phyloP scores from a whole-genome alignment of 2,329 filamentous ascomycete species.

The Aspergillus phoenicis region DNA sequence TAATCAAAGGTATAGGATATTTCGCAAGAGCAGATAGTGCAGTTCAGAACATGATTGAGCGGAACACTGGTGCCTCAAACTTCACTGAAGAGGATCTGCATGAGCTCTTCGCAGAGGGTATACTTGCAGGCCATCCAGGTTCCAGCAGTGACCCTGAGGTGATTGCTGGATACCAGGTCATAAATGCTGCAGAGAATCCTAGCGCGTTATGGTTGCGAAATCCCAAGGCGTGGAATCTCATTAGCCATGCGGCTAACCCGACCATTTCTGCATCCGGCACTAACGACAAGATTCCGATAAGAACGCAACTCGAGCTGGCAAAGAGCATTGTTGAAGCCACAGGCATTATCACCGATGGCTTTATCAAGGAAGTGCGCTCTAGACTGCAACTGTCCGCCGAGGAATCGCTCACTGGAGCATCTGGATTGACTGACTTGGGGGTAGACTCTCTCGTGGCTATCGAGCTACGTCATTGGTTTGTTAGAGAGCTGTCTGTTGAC shows the following conservation, averaged over 20 bases:
- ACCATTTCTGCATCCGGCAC: neutral
- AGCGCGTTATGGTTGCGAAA: slow-evolving; percentile 3
- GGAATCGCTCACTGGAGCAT: neutral
- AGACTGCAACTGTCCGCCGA: neutral
- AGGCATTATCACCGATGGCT: neutral
- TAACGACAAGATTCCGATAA: neutral
- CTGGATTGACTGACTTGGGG: slow-evolving; percentile 1
- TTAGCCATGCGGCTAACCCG: neutral
- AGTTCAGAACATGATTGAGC: neutral
- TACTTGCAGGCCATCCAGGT: slow-evolving; percentile 27
- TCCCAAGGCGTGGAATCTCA: slow-evolving; percentile 4
- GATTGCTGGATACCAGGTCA: slow-evolving; percentile 6
- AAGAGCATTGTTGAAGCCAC: neutral
- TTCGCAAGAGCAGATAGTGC: neutral
- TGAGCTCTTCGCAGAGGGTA: slow-evolving; percentile 35
- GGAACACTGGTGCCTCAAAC: neutral
- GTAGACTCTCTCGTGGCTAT: slow-evolving; percentile 9
- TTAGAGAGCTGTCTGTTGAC: slow-evolving; percentile 2
- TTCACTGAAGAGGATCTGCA: slow-evolving; percentile 35
- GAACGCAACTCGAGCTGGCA: neutral
- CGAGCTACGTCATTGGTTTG: slow-evolving; percentile 5
- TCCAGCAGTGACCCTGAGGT: slow-evolving; percentile 7
- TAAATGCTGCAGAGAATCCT: neutral
- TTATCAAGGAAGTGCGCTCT: slow-evolving; percentile 2
- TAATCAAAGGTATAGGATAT: slow-evolving; percentile 2